A percentile compares a stretch with the other conserved stretches of the same genome.
Conservation (phyloP, 495 filamentous ascomycete species). For the Platismatia glauca region DNA sequence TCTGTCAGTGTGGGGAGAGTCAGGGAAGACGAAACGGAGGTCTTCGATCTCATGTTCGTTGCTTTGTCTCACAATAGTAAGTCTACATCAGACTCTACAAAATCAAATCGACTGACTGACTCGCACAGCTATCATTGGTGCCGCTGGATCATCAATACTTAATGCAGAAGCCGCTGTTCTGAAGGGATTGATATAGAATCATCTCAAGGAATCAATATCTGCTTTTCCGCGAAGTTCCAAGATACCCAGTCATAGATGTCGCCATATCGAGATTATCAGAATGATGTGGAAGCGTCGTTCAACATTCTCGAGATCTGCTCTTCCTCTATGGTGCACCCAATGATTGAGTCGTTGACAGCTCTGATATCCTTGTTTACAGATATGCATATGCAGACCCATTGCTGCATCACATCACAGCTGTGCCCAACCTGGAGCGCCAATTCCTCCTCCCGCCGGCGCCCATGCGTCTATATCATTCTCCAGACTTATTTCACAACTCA, state of each 20-base stretch:
- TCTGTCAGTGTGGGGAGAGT: conserved; percentile 75
- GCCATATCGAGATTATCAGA: background rate
- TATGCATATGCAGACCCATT: background rate
- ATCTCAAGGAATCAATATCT: background rate
- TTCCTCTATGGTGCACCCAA: background rate
- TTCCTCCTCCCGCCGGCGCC: too few relatives aligned
- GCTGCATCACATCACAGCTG: background rate
- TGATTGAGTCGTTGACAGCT: background rate
- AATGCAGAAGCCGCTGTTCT: conserved; percentile 90
- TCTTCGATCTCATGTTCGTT: conserved; percentile 78
- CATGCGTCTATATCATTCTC: too few relatives aligned
- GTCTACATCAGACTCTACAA: conserved; percentile 22
- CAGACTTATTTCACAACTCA: too few relatives aligned
- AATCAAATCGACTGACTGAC: conserved; percentile 13
- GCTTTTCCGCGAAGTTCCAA: background rate
- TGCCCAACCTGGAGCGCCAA: background rate
- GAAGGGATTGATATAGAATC: conserved; percentile 65
- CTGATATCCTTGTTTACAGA: background rate
- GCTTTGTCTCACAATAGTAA: conserved; percentile 76
- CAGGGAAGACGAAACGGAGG: conserved; percentile 61
- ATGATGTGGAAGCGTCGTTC: background rate
- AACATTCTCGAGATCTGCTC: background rate
- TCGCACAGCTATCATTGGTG: conserved; percentile 72
- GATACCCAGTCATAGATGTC: conserved; percentile 1
- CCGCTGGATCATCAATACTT: conserved; percentile 86